Evolutionary conservation across 192 early-diverging fungal genomes (phyloP), one percentile per base, ranked within the genome.

Genomic region (Backusella tarrabulga): DNA sequence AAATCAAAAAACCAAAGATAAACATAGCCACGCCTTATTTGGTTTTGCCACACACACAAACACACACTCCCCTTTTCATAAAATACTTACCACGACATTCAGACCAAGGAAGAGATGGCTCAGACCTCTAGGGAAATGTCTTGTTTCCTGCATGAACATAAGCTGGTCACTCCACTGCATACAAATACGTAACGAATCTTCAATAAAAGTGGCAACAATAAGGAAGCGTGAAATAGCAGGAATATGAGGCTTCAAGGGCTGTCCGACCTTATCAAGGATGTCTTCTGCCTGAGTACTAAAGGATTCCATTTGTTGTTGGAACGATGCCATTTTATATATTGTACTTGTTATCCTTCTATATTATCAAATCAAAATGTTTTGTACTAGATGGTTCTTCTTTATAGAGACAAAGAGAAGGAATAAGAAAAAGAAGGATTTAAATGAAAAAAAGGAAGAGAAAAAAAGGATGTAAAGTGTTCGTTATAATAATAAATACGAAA

Each of bases 161-260:
- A 95, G 83, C 87, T 99, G 96, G 81, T 97, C 95, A 70, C 85
- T 79, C 91, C 96, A 99, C 82, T 98, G 96, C 72, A 92, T 88
- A 77, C 91, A 82, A 70, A 98, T 96, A 60, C 97, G 92, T 19
- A 97, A 76, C 4, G 96, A 89, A 81, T 98, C 97, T 83, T 98
- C 97, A 60, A 98, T 83, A 83, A 98, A 99, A 15, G 97, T 99
- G 42, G 93, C 95, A 26, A 99, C 96, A 34, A 99, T 91, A n/a
- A 99, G 87, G 75, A 96, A 94, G 6, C 97, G 92, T 19, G 95
- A 95, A 68, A 97, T 92, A 78, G 86, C 90, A 3, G 97, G 96
- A 44, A 98, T 90, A 79, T 92, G 92, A 41, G 97, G 97, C 88
- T 99, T 99, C 40, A 98, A 79, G 52, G 94, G 95, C 40, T 88